Conservation (phyloP, 495 filamentous ascomycete genomes). For the Neurospora terricola region DNA sequence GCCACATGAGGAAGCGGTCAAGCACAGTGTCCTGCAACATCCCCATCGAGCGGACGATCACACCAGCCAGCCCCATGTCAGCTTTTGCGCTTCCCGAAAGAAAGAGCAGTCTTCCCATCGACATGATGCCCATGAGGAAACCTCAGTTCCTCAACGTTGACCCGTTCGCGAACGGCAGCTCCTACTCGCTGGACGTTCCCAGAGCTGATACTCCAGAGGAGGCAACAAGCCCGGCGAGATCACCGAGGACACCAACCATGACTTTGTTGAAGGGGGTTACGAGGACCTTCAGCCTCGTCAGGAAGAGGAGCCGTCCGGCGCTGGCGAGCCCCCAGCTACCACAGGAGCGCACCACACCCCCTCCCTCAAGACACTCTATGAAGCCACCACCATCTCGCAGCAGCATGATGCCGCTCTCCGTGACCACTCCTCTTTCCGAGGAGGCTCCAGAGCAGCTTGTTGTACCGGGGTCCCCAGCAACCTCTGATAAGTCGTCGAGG, state of each 20-base stretch:
- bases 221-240: constrained; percentile 11
- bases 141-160: constrained; percentile 38
- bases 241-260: constrained; percentile 29
- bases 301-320: constrained; percentile 36
- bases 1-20: constrained; percentile 12
- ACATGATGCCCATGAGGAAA: constrained; percentile 25
- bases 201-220: constrained; percentile 12
- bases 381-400: neutral
- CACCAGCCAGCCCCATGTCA: constrained; percentile 22
- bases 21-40: constrained; percentile 15
- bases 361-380: neutral
- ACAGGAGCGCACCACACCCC: neutral
- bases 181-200: constrained; percentile 25
- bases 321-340: constrained; percentile 16
- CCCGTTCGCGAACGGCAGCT: constrained; percentile 31
- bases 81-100: constrained; percentile 14
- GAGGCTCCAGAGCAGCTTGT: neutral
- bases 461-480: neutral
- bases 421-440: neutral
- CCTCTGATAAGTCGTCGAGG: neutral
- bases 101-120: constrained; percentile 24
- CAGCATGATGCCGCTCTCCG: neutral
- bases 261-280: constrained; percentile 31
- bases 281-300: constrained; percentile 33
- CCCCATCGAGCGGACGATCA: constrained; percentile 17